Evolutionary conservation across 2,329 filamentous ascomycete genomes (phyloP).

Genomic region (Aspergillus japonicus): DNA sequence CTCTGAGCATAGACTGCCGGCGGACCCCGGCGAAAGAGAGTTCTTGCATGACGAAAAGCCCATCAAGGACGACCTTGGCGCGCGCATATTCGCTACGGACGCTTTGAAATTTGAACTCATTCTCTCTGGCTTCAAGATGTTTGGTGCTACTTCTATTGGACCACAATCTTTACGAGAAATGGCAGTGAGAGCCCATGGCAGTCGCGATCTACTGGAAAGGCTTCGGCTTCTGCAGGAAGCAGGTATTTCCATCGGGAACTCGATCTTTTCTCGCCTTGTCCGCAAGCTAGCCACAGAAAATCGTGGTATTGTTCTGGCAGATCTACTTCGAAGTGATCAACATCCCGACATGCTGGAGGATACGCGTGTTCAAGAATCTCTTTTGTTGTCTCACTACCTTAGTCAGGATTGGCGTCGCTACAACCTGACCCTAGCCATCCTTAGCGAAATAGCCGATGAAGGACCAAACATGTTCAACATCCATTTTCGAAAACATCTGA

Average conservation of each 20-base stretch:
- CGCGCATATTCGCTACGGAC: conserved; percentile 76
- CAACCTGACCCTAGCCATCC: conserved; percentile 56
- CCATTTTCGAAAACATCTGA: conserved; percentile 41
- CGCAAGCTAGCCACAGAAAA: conserved; percentile 61
- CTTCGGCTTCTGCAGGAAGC: conserved; percentile 61
- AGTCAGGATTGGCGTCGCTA: conserved; percentile 52
- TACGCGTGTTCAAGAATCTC: conserved; percentile 50
- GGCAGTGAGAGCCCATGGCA: conserved; percentile 61
- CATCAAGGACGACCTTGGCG: conserved; percentile 68
- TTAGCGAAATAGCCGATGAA: conserved; percentile 42
- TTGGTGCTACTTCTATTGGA: conserved; percentile 71
- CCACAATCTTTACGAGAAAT: conserved; percentile 76
- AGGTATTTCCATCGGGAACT: conserved; percentile 62
- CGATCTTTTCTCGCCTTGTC: conserved; percentile 65
- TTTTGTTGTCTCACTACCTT: conserved; percentile 55
- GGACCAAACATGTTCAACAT: conserved; percentile 35
- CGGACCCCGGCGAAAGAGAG: not conserved
- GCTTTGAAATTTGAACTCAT: conserved; percentile 72
- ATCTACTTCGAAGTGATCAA: conserved; percentile 59
- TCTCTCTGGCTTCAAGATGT: conserved; percentile 65
- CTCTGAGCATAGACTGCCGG: not conserved
- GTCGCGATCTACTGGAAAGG: conserved; percentile 57
- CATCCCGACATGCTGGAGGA: conserved; percentile 65
- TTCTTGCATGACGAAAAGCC: conserved; percentile 38
- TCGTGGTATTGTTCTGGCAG: conserved; percentile 53